These are phyloP conservation scores for Stachybotrys elegans DNA, from an alignment of 2,329 filamentous ascomycete species.

Conservation along the genomic window DNA sequence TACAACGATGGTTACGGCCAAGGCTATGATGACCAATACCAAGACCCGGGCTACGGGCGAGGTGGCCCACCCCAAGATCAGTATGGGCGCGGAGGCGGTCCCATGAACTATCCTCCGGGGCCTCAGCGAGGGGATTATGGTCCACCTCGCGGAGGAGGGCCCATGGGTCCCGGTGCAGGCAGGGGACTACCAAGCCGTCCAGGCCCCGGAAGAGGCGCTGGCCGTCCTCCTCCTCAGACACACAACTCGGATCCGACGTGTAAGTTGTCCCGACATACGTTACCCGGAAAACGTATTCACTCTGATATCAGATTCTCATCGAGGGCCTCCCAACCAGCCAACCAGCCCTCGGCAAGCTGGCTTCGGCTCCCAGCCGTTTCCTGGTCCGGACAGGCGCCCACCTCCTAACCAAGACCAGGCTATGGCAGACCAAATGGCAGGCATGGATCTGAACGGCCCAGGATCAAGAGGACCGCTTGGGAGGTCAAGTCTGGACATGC, in stretches of 20 bases:
- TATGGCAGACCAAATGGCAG: constrained; percentile 26
- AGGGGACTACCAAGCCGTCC: constrained; percentile 19
- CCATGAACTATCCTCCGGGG: constrained; percentile 34
- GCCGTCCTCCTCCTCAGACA: constrained; percentile 34
- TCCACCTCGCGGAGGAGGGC: constrained; percentile 27
- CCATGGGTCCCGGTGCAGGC: constrained; percentile 20
- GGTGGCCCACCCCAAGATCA: constrained; percentile 38
- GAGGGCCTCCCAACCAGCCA: constrained; percentile 20
- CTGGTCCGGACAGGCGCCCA: constrained; percentile 14
- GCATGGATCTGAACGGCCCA: constrained; percentile 28
- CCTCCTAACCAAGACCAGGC: constrained; percentile 22
- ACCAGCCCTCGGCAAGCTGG: constrained; percentile 21
- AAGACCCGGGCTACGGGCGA: constrained; percentile 40
- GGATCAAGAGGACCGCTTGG: constrained; percentile 14
- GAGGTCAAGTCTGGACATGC: constrained; percentile 20
- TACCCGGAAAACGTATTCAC: no score
- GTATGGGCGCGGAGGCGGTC: constrained; percentile 37
- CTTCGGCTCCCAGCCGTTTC: constrained; percentile 15
- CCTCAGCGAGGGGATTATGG: constrained; percentile 29
- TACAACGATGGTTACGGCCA: constrained; percentile 36
- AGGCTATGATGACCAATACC: constrained; percentile 35
- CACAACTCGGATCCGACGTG: constrained; percentile 36
- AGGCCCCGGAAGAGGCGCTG: constrained; percentile 30
- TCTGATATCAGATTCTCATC: no score
- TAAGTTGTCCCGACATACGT: constrained; percentile 27